These are phyloP conservation scores for Apiotrichum siamense DNA, from an alignment of 1,284 basidiomycete species.

Conservation along the genomic window DNA sequence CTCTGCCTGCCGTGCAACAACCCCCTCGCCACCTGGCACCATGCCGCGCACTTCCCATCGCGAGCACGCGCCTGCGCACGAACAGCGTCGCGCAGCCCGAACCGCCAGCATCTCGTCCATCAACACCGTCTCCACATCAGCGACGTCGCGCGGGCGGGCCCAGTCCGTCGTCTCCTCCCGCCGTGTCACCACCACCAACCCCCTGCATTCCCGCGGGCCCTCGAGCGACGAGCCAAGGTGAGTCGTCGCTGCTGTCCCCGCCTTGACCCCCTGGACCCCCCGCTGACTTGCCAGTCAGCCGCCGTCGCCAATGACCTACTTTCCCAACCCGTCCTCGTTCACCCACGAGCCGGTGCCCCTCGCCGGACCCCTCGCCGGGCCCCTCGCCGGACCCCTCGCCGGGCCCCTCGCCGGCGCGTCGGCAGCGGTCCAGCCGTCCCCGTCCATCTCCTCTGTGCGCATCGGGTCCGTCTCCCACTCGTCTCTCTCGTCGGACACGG, in stretches of 20 bases:
- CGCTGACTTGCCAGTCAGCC: slow-evolving; percentile 21
- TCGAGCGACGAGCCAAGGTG: slow-evolving; percentile 13
- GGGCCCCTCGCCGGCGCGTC: too few relatives aligned
- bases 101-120: not conserved
- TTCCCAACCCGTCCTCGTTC: slow-evolving; percentile 40
- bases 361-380: too few relatives aligned
- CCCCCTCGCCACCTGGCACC: too few relatives aligned
- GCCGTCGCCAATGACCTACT: slow-evolving; percentile 40
- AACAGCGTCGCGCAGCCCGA: not conserved
- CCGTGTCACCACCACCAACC: not conserved
- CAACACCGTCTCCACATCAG: not conserved
- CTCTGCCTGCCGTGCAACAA: too few relatives aligned
- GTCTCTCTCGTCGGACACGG: slow-evolving; percentile 10
- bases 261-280: too few relatives aligned
- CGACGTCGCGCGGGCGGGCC: not conserved
- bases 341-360: slow-evolving; percentile 18
- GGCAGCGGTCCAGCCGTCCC: slow-evolving; percentile 14
- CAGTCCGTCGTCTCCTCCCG: slow-evolving; percentile 7
- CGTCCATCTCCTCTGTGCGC: slow-evolving; percentile 9
- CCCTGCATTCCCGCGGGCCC: slow-evolving; percentile 7
- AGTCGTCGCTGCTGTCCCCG: not conserved
- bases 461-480: slow-evolving; percentile 14
- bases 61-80: too few relatives aligned
- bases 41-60: too few relatives aligned
- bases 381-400: too few relatives aligned